Conservation (phyloP, 345 rosid species). For the Syzygium jambos region DNA sequence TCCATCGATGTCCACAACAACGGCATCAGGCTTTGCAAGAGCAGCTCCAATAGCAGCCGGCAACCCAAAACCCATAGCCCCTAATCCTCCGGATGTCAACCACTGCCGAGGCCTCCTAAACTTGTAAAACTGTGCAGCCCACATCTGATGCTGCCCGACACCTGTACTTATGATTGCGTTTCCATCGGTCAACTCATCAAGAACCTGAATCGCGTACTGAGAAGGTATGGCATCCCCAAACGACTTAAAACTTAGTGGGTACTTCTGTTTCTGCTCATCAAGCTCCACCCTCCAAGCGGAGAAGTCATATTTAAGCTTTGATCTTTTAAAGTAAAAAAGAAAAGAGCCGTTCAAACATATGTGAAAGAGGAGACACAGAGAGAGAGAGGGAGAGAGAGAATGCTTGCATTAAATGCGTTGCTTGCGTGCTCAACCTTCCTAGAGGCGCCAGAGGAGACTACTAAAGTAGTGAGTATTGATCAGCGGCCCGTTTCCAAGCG, state of each 20-base stretch:
- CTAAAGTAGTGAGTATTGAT: too few relatives aligned
- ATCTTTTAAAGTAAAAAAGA: slow-evolving; percentile 1
- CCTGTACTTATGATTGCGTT: slow-evolving; percentile 89
- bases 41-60: slow-evolving; percentile 99
- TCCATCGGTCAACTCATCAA: slow-evolving; percentile 79
- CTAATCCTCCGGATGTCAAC: slow-evolving; percentile 87
- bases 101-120: slow-evolving; percentile 83
- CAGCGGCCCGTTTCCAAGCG: too few relatives aligned
- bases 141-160: slow-evolving; percentile 99
- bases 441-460: too few relatives aligned
- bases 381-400: too few relatives aligned
- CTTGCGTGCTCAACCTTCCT: too few relatives aligned
- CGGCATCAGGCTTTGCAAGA: slow-evolving; percentile 73
- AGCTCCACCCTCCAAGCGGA: slow-evolving; percentile 73
- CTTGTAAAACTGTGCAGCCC: slow-evolving; percentile 99
- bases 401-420: too few relatives aligned
- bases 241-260: slow-evolving; percentile 69
- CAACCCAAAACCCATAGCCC: slow-evolving; percentile 98
- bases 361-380: too few relatives aligned
- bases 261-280: slow-evolving; percentile 52
- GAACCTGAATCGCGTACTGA: slow-evolving; percentile 80
- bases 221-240: slow-evolving; percentile 91
- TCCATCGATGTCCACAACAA: slow-evolving; percentile 92
- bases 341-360: too few relatives aligned
- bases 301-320: slow-evolving; percentile 43